Conservation (phyloP, 495 filamentous ascomycete species). For the Clavariopsis aquatica region DNA sequence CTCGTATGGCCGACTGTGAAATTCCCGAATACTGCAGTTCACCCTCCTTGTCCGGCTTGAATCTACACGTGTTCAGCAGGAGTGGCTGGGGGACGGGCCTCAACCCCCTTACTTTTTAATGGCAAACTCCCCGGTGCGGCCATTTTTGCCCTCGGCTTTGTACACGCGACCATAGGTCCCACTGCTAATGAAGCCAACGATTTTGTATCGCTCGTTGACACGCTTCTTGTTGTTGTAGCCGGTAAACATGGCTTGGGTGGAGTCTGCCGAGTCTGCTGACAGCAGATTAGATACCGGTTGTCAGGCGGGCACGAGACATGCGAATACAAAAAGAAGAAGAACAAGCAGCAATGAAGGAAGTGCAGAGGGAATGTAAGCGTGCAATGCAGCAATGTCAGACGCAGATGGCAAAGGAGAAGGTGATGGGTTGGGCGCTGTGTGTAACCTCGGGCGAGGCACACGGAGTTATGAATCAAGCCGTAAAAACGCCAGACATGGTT, state of each 20-base stretch:
- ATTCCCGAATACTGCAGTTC: conserved; percentile 97
- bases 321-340: neutral
- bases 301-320: conserved; percentile 2
- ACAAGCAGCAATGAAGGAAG: neutral
- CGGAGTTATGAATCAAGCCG: conserved; percentile 15
- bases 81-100: neutral
- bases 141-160: conserved; percentile 84
- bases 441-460: conserved; percentile 19
- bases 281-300: conserved; percentile 11
- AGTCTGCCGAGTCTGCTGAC: conserved; percentile 32
- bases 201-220: conserved; percentile 87
- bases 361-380: neutral
- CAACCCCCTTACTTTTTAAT: conserved; percentile 77
- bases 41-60: conserved; percentile 99
- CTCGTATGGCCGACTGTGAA: conserved; percentile 93
- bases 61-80: conserved; percentile 53
- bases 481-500: conserved; percentile 9
- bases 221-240: conserved; percentile 55
- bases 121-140: conserved; percentile 75
- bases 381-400: neutral
- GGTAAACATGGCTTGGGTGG: conserved; percentile 33
- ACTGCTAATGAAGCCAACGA: conserved; percentile 96
- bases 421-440: neutral
- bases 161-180: conserved; percentile 99
- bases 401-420: conserved; percentile 5